Evolutionary conservation across 768 basidiomycete genomes (phyloP).

Genomic region (Russula abietina): DNA sequence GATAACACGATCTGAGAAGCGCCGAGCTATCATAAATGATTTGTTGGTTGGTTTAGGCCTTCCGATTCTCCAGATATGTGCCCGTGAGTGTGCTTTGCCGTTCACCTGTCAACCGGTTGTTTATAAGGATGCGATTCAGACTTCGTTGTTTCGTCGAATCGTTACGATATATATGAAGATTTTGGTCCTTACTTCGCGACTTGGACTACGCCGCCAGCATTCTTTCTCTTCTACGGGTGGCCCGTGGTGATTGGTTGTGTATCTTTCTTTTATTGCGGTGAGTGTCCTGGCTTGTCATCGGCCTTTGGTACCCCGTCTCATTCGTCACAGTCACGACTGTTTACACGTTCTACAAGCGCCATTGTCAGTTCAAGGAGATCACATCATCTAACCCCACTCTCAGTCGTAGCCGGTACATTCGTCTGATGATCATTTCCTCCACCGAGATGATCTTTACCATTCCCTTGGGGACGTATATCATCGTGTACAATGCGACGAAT

Average conservation of each 20-base stretch:
- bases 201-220: constrained; percentile 30
- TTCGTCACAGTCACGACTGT: constrained; percentile 26
- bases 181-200: constrained; percentile 40
- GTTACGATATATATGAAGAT: constrained; percentile 30
- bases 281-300: constrained; percentile 8
- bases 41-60: constrained; percentile 30
- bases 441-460: background rate
- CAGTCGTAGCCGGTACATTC: constrained; percentile 25
- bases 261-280: constrained; percentile 38
- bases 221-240: constrained; percentile 31
- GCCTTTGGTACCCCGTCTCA: background rate
- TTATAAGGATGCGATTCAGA: background rate
- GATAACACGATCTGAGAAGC: constrained; percentile 20
- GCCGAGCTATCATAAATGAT: background rate
- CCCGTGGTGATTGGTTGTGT: constrained; percentile 25
- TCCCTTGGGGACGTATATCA: background rate
- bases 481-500: background rate
- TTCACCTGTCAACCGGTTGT: background rate
- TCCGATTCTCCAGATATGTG: constrained; percentile 8
- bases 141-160: background rate
- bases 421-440: background rate
- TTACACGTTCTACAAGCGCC: constrained; percentile 27
- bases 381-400: constrained; percentile 31
- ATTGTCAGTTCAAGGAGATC: constrained; percentile 25
- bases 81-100: background rate